A percentile compares a stretch with the other conserved stretches of the same genome.
These are phyloP conservation scores for Polyporus tsugae DNA, from an alignment of 1,284 basidiomycete species.

Conservation along the genomic window DNA sequence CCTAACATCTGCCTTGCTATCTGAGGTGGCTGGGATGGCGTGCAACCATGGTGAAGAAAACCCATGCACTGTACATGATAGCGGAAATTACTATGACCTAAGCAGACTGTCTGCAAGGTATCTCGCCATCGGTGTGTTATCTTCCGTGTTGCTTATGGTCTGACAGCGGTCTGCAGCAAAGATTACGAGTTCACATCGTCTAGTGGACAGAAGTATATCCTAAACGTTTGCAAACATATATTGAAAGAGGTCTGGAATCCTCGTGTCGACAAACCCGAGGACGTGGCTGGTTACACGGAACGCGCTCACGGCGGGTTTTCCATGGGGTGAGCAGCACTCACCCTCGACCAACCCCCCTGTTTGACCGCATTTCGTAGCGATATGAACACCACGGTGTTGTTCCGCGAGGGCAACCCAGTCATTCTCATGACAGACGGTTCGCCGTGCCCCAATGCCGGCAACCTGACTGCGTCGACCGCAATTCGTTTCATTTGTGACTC, in stretches of 20 bases:
- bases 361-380: slow-evolving; percentile 48
- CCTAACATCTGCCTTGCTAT: slow-evolving; percentile 18
- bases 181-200: slow-evolving; percentile 65
- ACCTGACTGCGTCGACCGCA: slow-evolving; percentile 62
- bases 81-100: slow-evolving; percentile 68
- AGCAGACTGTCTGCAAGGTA: slow-evolving; percentile 65
- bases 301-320: slow-evolving; percentile 73
- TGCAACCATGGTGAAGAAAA: slow-evolving; percentile 38
- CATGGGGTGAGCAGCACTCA: slow-evolving; percentile 62
- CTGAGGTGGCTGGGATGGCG: slow-evolving; percentile 14
- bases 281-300: slow-evolving; percentile 70
- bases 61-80: slow-evolving; percentile 50
- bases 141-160: slow-evolving; percentile 16
- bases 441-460: slow-evolving; percentile 56
- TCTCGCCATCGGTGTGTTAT: background rate
- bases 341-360: background rate
- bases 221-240: slow-evolving; percentile 73
- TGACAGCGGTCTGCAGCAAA: slow-evolving; percentile 52
- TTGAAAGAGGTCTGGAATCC: slow-evolving; percentile 64
- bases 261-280: slow-evolving; percentile 57
- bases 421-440: slow-evolving; percentile 68
- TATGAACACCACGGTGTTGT: slow-evolving; percentile 65
- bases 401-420: slow-evolving; percentile 55
- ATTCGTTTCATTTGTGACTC: slow-evolving; percentile 77
- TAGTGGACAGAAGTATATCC: slow-evolving; percentile 54